Conservation (phyloP, 1,139 yeast genomes). For the Hyphopichia fennica region DNA sequence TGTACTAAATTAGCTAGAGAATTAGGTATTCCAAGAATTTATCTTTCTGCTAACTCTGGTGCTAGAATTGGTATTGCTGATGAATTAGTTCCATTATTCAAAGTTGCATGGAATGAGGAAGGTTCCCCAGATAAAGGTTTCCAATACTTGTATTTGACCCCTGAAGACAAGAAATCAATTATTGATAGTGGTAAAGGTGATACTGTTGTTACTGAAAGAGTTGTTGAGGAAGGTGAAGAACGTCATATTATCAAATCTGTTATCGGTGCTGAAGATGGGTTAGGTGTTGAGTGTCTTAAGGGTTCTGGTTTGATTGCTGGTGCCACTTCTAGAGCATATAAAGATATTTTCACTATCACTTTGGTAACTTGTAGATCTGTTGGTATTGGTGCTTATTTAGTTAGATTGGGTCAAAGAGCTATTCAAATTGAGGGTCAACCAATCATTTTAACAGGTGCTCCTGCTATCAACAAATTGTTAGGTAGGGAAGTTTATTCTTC, state of each 20-base stretch:
- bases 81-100: slow-evolving; percentile 83
- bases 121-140: slow-evolving; percentile 81
- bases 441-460: slow-evolving; percentile 97
- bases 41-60: slow-evolving; percentile 97
- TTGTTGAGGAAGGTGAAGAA: slow-evolving; percentile 82
- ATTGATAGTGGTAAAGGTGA: slow-evolving; percentile 59
- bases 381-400: slow-evolving; percentile 98
- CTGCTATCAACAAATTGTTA: slow-evolving; percentile 92
- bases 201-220: slow-evolving; percentile 72
- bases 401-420: slow-evolving; percentile 97
- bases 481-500: slow-evolving; percentile 98
- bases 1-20: slow-evolving; percentile 91
- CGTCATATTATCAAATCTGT: slow-evolving; percentile 80
- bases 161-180: slow-evolving; percentile 63
- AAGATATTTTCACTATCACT: slow-evolving; percentile 94
- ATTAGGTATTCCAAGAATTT: slow-evolving; percentile 91
- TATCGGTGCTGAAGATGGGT: slow-evolving; percentile 92
- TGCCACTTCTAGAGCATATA: slow-evolving; percentile 95
- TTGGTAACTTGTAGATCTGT: slow-evolving; percentile 98
- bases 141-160: slow-evolving; percentile 77
- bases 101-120: slow-evolving; percentile 90
- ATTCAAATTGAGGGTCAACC: slow-evolving; percentile 99
- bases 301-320: slow-evolving; percentile 99
- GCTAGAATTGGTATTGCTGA: slow-evolving; percentile 98
- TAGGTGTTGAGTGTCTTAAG: slow-evolving; percentile 96